Base-by-base conservation (phyloP, 768 basidiomycete species). In the Hypsizygus marmoreus region DNA sequence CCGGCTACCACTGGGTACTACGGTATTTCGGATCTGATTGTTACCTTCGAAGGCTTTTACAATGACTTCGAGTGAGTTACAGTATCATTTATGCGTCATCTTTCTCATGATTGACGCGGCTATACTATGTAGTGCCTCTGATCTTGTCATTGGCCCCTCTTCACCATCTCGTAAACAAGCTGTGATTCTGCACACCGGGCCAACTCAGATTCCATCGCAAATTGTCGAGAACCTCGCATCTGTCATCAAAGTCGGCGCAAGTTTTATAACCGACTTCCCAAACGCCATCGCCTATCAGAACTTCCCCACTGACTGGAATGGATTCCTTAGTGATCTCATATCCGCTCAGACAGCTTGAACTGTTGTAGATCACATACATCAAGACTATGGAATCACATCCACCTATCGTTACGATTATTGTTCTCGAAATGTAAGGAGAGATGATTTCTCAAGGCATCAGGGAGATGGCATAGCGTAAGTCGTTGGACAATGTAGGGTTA, bases 181-280 rank as follows among this genome's bases (percentile, higher is more conserved):
- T 12, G 61, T 66, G 12, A 53, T 69, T 16, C 49, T 71, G 13
- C 64, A 66, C 24, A 61, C 61, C 17, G 64, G 56, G 13, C 69
- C 68, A 5, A 53, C 55, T 13, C 57, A 47, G 11, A 47, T 59
- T 4, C 60, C 62, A 0, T 43, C 56, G 2, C 46, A 30, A 13
- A 52, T 65, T 11, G 57, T 68, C 23, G 38, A 54, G 20, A 43
- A 51, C 17, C 46, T 69, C 2, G 42, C 59, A 1, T 40, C 40
- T 16, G 45, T 54, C 12, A 50, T 60, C 16, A 53, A 51, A 2
- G 46, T 69, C 11, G 58, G 48, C 13, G 62, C 62, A 13, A 55
- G 62, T 34, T 70, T 64, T 49, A 59, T 68, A 33, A 70, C 65
- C 2, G 51, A 67, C 25, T 61, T 60, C 19, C 32, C 39, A 9